Conservation (phyloP, 2,329 filamentous ascomycete genomes). For the Aspergillus pseudoterreus region DNA sequence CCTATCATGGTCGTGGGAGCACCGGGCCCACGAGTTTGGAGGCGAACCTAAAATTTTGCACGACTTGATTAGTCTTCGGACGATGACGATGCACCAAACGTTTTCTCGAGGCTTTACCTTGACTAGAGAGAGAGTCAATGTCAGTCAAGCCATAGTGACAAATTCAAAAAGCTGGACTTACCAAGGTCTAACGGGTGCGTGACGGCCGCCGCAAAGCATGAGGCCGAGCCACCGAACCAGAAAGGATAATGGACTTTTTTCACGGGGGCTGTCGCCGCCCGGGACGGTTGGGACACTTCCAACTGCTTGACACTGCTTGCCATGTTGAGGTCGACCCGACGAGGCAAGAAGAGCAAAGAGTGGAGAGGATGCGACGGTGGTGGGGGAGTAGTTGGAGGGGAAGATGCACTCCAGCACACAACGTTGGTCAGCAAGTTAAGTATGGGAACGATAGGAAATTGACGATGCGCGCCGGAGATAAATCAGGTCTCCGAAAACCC, state of each 20-base stretch:
- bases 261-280: constrained; percentile 20
- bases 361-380: constrained; percentile 10
- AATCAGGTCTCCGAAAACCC: constrained; percentile 30
- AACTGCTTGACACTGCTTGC: constrained; percentile 30
- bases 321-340: constrained; percentile 27
- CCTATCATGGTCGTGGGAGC: constrained; percentile 76
- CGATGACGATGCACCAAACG: not conserved
- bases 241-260: constrained; percentile 64
- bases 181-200: constrained; percentile 91
- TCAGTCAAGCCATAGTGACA: constrained; percentile 14
- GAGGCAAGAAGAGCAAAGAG: constrained; percentile 8
- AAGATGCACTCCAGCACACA: constrained; percentile 16
- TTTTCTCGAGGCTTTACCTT: constrained; percentile 42
- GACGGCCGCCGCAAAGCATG: constrained; percentile 83
- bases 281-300: constrained; percentile 23
- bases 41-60: constrained; percentile 61
- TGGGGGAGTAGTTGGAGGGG: constrained; percentile 4
- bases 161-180: constrained; percentile 45
- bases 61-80: not conserved
- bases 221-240: constrained; percentile 96
- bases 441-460: constrained; percentile 4
- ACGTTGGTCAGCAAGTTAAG: constrained; percentile 1
- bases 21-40: constrained; percentile 77
- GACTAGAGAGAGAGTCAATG: constrained; percentile 40
- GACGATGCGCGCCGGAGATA: constrained; percentile 27